These are phyloP conservation scores for Hericium alpestre DNA, from an alignment of 768 basidiomycete species.

Conservation along the genomic window DNA sequence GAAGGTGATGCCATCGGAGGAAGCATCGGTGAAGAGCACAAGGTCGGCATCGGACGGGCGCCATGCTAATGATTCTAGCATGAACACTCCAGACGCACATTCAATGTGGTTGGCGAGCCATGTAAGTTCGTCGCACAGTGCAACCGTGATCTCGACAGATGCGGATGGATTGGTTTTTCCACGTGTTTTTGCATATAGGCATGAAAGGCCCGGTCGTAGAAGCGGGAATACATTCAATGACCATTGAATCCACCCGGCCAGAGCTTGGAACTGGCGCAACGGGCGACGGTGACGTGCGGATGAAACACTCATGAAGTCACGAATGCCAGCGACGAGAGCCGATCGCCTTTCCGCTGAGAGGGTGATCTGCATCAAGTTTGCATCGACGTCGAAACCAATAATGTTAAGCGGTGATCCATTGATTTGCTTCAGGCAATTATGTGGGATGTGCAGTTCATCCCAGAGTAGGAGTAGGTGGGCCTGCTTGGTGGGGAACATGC, in stretches of 20 bases:
- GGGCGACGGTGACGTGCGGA: not conserved
- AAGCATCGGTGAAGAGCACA: conserved; percentile 16
- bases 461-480: conserved; percentile 26
- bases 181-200: conserved; percentile 22
- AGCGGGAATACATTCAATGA: conserved; percentile 26
- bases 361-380: conserved; percentile 26
- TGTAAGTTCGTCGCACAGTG: conserved; percentile 16
- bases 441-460: conserved; percentile 30
- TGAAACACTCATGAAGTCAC: not conserved
- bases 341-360: conserved; percentile 15
- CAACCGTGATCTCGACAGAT: conserved; percentile 20
- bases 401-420: conserved; percentile 18
- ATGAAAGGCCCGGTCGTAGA: conserved; percentile 18
- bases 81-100: not conserved
- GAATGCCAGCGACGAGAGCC: not conserved
- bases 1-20: conserved; percentile 12
- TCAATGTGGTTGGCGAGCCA: conserved; percentile 23
- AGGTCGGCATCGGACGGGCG: conserved; percentile 1
- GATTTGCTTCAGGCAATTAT: conserved; percentile 29
- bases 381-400: conserved; percentile 24
- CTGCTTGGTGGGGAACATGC: conserved; percentile 22
- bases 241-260: not conserved
- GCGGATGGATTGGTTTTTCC: conserved; percentile 13
- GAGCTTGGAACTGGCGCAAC: not conserved
- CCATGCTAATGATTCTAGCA: conserved; percentile 12